Evolutionary conservation across 2,329 filamentous ascomycete species (phyloP), one percentile per base, ranked within the genome.

Genomic region (Epichloe gansuensis): DNA sequence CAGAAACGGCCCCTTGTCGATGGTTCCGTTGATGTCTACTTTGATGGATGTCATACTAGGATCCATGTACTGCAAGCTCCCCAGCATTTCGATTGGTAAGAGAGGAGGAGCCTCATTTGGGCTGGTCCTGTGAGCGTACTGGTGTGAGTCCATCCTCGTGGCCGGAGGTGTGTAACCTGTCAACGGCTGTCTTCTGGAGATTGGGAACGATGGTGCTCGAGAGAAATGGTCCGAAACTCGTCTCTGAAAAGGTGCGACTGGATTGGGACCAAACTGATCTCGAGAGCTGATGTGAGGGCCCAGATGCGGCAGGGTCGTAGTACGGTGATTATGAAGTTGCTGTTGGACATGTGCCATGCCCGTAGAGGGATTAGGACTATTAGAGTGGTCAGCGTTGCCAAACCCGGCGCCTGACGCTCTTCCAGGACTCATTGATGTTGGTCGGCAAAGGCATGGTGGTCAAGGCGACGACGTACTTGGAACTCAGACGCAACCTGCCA

Each of bases 1-100:
- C 38, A 82, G 72, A 64, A 95, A 95, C 69, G 95, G 94, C 0
- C 89, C 89, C 61, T 95, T 94, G 65, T 94, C 87, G 54, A 95
- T 89, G 60, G 81, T 84, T 38, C 87, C 87, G 34, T 83, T 76
- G 56, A 95, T 87, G 13, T 87, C 84, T 21, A 86, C 76, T 56
- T 82, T 83, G 57, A 93, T 75, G 1, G 74, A 71, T 2, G 71
- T 70, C 47, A 59, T 58, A 13, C 59, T 64, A 6, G 62, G 65
- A 47, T 87, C 77, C 3, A 68, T 71, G 59, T 83, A 84, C 52
- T 76, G 74, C 51, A 89, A 75, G n/a, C 75, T 76, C 41, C 80
- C 79, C 50, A 82, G 71, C 39, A 72, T 73, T 31, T 72, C 71
- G 50, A 78, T 68, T 6, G 70, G 57, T 56, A 69, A 63, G 23